Base-by-base conservation (phyloP, 2,329 filamentous ascomycete species). In the Colletotrichum sp. region DNA sequence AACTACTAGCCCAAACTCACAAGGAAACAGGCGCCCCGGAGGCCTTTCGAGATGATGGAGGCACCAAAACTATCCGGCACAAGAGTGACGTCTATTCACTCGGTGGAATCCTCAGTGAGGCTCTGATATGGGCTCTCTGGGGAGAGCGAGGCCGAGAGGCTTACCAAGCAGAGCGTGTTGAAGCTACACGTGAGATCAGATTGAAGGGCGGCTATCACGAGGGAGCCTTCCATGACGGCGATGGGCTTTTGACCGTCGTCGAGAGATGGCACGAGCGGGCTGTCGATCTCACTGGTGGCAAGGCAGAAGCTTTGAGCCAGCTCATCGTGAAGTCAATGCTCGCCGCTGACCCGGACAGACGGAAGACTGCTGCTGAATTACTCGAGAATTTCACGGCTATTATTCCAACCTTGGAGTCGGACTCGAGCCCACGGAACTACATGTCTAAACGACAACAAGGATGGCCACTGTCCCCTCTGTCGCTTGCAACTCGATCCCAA, bases 221-320 rank as follows among this genome's bases (percentile, higher is more conserved):
- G 26, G 69, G 69, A 9, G 69, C 69, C 3, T 71, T 71, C 12
- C 60, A 71, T 7, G 69, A 71, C 12, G 69, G 69, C 2, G 44
- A 65, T 4, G 6, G 68, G 12, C 34, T 70, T 13, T 7, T 70
- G 10, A 3, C n/a, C 6, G 36, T 59, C 12, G 68, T 70, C 3
- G 24, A 63, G 16, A 26, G 2, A 4, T 70, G 68, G 68, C 68
- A 70, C n/a, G 2, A 21, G 0, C 21, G 26, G 6, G 36, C 68
- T 12, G 36, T 26, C 18, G 12, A 6, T 2, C 2, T 10, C 3
- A n/a, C 68, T 5, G 28, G 16, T 7, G 34, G 26, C 3, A 8
- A 10, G 1, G 24, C 68, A 1, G 18, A n/a, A 0, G 34, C 8
- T 5, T 16, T 70, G 18, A 55, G 68, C 57, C 3, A 26, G 1